A percentile compares a stretch with the other conserved stretches of the same genome.
Conservation (phyloP, 257 asterid genomes). For the Ligustrum vulgare region DNA sequence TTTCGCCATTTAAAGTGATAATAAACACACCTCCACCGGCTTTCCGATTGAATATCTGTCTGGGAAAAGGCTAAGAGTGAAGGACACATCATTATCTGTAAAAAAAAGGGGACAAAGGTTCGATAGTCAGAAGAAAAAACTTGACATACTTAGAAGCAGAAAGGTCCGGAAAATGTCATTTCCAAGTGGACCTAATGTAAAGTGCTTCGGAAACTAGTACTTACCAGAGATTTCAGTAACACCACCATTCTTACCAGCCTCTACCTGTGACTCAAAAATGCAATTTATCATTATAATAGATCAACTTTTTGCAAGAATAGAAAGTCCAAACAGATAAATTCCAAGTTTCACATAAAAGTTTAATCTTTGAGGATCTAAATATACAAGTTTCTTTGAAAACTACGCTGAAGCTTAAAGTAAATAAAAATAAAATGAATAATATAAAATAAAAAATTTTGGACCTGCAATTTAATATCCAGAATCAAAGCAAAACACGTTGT, state of each 20-base stretch:
- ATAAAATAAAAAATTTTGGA: background rate
- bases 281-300: constrained; percentile 9
- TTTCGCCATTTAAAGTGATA: constrained; percentile 18
- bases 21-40: constrained; percentile 65
- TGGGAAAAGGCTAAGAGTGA: constrained; percentile 69
- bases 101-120: background rate
- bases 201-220: constrained; percentile 2
- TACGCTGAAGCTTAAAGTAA: background rate
- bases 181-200: background rate
- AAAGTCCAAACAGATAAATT: background rate
- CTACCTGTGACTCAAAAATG: constrained; percentile 39
- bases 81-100: constrained; percentile 75
- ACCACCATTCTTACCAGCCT: constrained; percentile 35
- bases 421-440: no score
- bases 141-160: background rate
- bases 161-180: background rate
- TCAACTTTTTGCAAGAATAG: background rate
- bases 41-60: constrained; percentile 85
- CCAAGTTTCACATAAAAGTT: background rate
- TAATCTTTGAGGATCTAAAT: background rate
- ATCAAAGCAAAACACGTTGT: background rate
- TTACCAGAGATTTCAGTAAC: constrained; percentile 44
- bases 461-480: background rate
- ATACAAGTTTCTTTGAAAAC: background rate
- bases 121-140: background rate